Evolutionary conservation across 768 basidiomycete species (phyloP).

Genomic region (Dioszegia aurantiaca): DNA sequence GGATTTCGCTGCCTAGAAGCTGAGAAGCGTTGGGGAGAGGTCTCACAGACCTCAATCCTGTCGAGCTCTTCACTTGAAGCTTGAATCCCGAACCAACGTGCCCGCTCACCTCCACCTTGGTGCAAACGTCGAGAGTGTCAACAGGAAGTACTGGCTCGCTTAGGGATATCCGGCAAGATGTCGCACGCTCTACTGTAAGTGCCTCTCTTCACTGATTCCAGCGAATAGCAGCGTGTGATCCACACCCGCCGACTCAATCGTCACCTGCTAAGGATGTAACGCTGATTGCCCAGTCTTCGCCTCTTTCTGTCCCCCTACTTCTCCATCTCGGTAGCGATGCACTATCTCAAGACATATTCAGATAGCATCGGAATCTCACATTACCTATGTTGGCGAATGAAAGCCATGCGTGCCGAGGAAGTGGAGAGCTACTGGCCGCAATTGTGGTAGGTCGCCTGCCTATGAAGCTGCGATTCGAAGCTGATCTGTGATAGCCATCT

Average conservation of each 20-base stretch:
- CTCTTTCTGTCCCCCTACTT: constrained; percentile 93
- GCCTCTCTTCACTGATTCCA: no score
- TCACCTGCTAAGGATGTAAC: no score
- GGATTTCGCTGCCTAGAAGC: no score
- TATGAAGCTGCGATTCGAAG: not conserved
- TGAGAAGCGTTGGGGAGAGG: no score
- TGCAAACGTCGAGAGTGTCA: no score
- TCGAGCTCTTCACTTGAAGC: no score
- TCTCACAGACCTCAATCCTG: no score
- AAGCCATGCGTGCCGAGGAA: constrained; percentile 54
- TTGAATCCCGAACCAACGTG: no score
- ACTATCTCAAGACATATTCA: constrained; percentile 62
- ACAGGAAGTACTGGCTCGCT: no score
- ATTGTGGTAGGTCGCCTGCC: constrained; percentile 51
- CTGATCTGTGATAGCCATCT: constrained; percentile 66
- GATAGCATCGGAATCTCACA: constrained; percentile 56
- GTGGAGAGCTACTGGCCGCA: constrained; percentile 58
- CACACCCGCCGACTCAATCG: no score
- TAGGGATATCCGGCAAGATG: constrained; percentile 29
- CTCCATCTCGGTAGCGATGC: constrained; percentile 86
- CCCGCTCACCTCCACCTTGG: no score
- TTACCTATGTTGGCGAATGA: constrained; percentile 55
- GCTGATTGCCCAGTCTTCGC: constrained; percentile 61
- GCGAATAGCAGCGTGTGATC: no score
- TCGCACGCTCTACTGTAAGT: constrained; percentile 52